Evolutionary conservation across 345 rosid genomes (phyloP).

Genomic region (Pistacia integerrima): DNA sequence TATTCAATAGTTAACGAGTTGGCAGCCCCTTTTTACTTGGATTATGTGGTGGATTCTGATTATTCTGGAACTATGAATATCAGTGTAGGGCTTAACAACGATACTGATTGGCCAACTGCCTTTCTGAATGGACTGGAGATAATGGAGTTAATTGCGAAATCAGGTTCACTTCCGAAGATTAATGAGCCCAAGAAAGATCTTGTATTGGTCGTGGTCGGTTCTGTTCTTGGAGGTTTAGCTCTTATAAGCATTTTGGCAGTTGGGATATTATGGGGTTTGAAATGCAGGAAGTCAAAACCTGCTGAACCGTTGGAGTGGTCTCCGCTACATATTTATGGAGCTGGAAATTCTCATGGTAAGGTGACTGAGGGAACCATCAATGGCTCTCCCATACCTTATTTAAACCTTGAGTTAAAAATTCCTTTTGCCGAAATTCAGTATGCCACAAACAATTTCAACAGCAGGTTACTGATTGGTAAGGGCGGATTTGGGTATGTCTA

Average conservation of each 20-base stretch:
- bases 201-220: constrained; percentile 26
- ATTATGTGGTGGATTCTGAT: constrained; percentile 49
- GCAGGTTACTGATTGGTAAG: constrained; percentile 37
- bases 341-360: constrained; percentile 29
- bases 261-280: constrained; percentile 18
- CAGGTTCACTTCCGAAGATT: background rate
- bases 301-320: constrained; percentile 31
- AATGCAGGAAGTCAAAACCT: constrained; percentile 30
- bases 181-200: background rate
- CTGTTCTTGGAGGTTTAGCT: constrained; percentile 29
- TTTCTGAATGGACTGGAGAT: constrained; percentile 62
- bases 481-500: constrained; percentile 56
- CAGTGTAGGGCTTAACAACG: constrained; percentile 27
- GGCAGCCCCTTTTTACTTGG: constrained; percentile 41
- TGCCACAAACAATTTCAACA: constrained; percentile 49
- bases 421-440: constrained; percentile 37
- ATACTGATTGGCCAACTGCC: background rate
- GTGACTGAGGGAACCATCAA: constrained; percentile 16
- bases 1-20: rapidly evolving
- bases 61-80: constrained; percentile 37
- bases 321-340: constrained; percentile 16
- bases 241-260: constrained; percentile 30
- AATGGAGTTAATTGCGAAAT: constrained; percentile 37
- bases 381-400: constrained; percentile 25
- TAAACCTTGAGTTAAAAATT: constrained; percentile 44